A percentile compares a stretch with the other conserved stretches of the same genome.
Evolutionary conservation across 2,329 filamentous ascomycete genomes (phyloP).

Genomic region (Nothophaeocryptopus gaeumannii): DNA sequence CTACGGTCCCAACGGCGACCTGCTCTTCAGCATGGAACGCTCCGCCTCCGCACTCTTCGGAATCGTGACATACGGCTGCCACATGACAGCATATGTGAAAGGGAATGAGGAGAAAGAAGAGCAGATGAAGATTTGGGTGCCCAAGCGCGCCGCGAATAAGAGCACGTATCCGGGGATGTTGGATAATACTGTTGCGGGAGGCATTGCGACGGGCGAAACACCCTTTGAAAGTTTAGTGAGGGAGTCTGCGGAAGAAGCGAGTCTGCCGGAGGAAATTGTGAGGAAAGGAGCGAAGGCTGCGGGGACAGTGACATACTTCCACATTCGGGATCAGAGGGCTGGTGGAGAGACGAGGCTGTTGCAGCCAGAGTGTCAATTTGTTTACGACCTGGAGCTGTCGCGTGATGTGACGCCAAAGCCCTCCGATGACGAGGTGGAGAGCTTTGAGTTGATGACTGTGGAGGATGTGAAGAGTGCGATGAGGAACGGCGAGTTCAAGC

Average conservation of each 20-base stretch:
- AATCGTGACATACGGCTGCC: conserved; percentile 70
- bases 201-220: conserved; percentile 75
- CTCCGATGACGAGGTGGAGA: conserved; percentile 84
- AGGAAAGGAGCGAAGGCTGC: conserved; percentile 56
- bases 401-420: conserved; percentile 67
- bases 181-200: conserved; percentile 90
- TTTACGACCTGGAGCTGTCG: conserved; percentile 82
- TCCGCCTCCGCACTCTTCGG: conserved; percentile 71
- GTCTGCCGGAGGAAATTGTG: conserved; percentile 68
- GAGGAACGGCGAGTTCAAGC: conserved; percentile 76
- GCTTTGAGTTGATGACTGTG: conserved; percentile 74
- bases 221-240: conserved; percentile 79
- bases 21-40: conserved; percentile 76
- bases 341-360: conserved; percentile 78
- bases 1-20: conserved; percentile 58
- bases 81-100: conserved; percentile 68
- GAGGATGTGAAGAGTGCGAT: conserved; percentile 72
- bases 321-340: conserved; percentile 70
- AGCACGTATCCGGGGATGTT: conserved; percentile 87
- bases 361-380: conserved; percentile 87
- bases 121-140: conserved; percentile 79
- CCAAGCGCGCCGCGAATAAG: conserved; percentile 71
- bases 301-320: conserved; percentile 80
- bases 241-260: conserved; percentile 87
- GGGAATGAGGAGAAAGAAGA: conserved; percentile 40